These are phyloP conservation scores for Trypanosomatidae sp. DNA, from an alignment of 208 protist genomes.

Conservation along the genomic window DNA sequence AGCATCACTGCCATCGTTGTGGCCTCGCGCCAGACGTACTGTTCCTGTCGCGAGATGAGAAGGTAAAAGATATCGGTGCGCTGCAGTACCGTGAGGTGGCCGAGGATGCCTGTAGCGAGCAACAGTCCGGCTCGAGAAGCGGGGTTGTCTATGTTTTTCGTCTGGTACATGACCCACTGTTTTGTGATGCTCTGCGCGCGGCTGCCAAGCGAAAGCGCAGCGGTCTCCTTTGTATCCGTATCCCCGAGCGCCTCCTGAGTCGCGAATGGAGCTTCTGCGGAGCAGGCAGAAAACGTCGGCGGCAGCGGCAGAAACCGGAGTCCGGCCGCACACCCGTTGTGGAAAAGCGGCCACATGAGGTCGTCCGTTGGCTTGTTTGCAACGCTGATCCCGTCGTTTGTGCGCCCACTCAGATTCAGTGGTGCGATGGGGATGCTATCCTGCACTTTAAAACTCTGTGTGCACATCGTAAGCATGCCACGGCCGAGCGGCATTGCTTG, in stretches of 20 bases:
- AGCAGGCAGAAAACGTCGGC: conserved; percentile 2
- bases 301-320: conserved; percentile 77
- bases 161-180: conserved; percentile 90
- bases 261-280: not conserved
- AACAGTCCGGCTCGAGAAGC: conserved; percentile 70
- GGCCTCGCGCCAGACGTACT: conserved; percentile 68
- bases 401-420: conserved; percentile 69
- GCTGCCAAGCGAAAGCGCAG: not conserved
- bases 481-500: conserved; percentile 66
- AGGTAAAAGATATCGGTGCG: conserved; percentile 87
- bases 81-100: conserved; percentile 78
- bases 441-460: conserved; percentile 72
- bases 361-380: conserved; percentile 52
- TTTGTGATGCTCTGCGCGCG: conserved; percentile 51
- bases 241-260: not conserved
- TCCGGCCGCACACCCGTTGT: conserved; percentile 86
- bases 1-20: conserved; percentile 85
- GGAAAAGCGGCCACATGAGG: conserved; percentile 78
- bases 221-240: not conserved
- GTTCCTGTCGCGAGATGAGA: conserved; percentile 60
- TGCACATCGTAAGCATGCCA: conserved; percentile 85
- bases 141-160: conserved; percentile 56
- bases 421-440: conserved; percentile 81
- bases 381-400: conserved; percentile 64
- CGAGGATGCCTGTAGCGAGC: conserved; percentile 74